Base-by-base conservation (phyloP, 148 eudicot species). In the Chenopodium quinoa region DNA sequence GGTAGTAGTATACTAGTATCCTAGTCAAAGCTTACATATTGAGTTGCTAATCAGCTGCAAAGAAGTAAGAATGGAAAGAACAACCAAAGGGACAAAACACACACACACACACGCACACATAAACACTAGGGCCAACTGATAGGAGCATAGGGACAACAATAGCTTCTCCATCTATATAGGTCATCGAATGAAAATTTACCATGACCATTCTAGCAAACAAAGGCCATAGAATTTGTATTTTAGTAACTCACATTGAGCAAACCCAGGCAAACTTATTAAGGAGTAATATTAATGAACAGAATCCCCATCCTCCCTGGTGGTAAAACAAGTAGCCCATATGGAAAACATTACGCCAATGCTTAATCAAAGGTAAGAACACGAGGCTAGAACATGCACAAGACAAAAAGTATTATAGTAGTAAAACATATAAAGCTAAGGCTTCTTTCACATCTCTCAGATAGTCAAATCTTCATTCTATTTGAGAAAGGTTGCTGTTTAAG, bases 331-430 rank as follows among this genome's bases (percentile, higher is more conserved):
- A 62, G 66, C 9, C 25, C 66, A 5, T n/a, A n/a, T 7, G 25
- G 66, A 62, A 62, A 62, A 62, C 14, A 14, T 10, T 54, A 22
- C 11, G 25, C 16, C 70, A 60, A 44, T 17, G 66, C 68, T 37
- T 22, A n/a, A 56, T 12, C 31, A 17, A 79, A 71, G 19, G 74
- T 79, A 64, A 52, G n/a, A 79, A 62, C 1, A 34, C 25, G 23
- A 58, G 48, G 23, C 68, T 23, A 12, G 32, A 80, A 73, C 46
- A 9, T 64, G 64, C 32, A 81, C 73, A 48, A 47, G n/a, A 48
- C 7, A 27, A 9, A 40, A 73, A 22, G 71, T 13, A 37, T 58
- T 11, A 40, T 7, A n/a, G 13, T n/a, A 62, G 9, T 20, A 62
- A 20, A 62, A n/a, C 0, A 50, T 4, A 40, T 3, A 20, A 31